Conservation (phyloP, 305 asterid species). For the Nicotiana rustica region DNA sequence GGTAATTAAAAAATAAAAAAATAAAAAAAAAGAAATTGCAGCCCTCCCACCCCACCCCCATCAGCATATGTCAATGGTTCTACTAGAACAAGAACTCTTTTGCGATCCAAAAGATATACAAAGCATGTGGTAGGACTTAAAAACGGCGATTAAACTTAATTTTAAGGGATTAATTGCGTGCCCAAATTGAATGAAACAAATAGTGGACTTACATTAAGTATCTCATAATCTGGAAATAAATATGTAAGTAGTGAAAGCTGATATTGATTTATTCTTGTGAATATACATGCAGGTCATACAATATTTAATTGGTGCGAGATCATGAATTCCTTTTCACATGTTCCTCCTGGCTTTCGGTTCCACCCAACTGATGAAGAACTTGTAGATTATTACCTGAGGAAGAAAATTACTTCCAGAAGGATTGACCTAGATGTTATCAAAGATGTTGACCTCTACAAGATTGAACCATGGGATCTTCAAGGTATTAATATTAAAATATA, state of each 20-base stretch:
- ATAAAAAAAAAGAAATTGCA: no score
- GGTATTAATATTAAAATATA: constrained; percentile 45
- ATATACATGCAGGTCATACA: constrained; percentile 32
- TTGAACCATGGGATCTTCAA: constrained; percentile 95
- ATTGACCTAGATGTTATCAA: constrained; percentile 75
- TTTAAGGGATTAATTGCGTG: no score
- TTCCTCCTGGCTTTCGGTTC: constrained; percentile 91
- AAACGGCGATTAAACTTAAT: no score
- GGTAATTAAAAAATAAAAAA: no score
- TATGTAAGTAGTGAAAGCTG: background rate
- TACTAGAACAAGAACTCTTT: background rate
- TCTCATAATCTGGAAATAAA: background rate
- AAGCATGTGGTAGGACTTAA: no score
- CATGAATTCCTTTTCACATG: constrained; percentile 66
- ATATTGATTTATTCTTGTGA: background rate
- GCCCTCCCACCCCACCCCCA: no score
- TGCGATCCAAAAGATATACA: no score
- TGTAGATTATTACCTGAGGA: constrained; percentile 81
- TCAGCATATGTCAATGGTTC: background rate
- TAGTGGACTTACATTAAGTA: background rate
- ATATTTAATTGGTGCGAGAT: background rate
- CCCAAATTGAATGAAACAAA: no score
- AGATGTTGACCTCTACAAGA: constrained; percentile 83
- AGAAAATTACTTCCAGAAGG: constrained; percentile 58
- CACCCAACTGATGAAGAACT: constrained; percentile 92